phyloP scores from a whole-genome alignment of 768 basidiomycete genomes.

The Harrya chromipes region DNA sequence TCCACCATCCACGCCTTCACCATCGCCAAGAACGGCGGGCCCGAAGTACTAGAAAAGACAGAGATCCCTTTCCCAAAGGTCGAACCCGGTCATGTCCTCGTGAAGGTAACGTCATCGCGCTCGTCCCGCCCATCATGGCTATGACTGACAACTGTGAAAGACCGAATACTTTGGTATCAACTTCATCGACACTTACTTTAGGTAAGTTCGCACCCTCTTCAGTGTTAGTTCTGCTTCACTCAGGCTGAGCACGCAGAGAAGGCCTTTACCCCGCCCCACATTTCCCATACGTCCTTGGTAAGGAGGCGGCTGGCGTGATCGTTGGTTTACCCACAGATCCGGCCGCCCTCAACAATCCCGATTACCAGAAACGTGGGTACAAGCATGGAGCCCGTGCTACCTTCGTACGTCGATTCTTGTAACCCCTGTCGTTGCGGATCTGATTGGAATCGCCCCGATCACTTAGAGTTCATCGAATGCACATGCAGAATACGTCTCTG shows the following conservation, averaged over 20 bases:
- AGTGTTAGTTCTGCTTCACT: neutral
- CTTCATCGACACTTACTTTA: conserved; percentile 82
- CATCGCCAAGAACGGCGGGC: conserved; percentile 68
- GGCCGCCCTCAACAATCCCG: conserved; percentile 53
- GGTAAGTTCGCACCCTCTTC: conserved; percentile 39
- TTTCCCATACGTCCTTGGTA: conserved; percentile 70
- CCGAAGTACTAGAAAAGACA: conserved; percentile 72
- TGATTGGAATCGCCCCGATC: neutral
- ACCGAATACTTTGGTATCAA: conserved; percentile 79
- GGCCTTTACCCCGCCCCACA: conserved; percentile 60
- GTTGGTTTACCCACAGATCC: conserved; percentile 69
- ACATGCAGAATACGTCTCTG: conserved; percentile 71
- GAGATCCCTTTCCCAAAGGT: conserved; percentile 65
- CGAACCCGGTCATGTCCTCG: conserved; percentile 56
- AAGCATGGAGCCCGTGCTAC: conserved; percentile 71
- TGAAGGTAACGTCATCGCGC: conserved; percentile 25
- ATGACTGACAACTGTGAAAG: conserved; percentile 32
- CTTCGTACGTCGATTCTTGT: conserved; percentile 46
- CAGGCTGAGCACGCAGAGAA: conserved; percentile 34
- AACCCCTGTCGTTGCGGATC: neutral
- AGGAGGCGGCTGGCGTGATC: conserved; percentile 76
- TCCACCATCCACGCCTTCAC: conserved; percentile 66
- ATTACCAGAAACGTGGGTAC: conserved; percentile 62
- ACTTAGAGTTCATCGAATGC: conserved; percentile 44
- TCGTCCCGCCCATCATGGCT: neutral